Evolutionary conservation across 306 rosid species (phyloP), one percentile per base, ranked within the genome.

Genomic region (Fagus sylvatica): DNA sequence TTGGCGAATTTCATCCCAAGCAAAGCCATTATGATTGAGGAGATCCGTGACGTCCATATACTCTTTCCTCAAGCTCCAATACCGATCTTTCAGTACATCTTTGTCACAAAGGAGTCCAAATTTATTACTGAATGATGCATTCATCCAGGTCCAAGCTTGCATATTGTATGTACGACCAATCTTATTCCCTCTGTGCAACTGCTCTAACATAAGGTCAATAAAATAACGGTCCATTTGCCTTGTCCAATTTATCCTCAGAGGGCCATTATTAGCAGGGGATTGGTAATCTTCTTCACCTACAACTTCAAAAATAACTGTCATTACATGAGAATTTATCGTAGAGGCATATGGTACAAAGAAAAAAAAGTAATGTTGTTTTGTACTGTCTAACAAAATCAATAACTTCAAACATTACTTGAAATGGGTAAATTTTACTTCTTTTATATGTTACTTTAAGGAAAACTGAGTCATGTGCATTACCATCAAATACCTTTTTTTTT

Each of bases 111-210:
- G 56, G 54, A 72, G 67, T 69, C 80, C 79, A 37, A 75, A 78
- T 61, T 62, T 79, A 78, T 67, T 49, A 62, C 36, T 62, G 42
- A 64, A 62, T 62, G 11, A 62, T 2, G 43, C 69, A 62, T 13
- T 34, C 69, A 87, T 84, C 86, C 73, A 60, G 32, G 80, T 69
- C 86, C 89, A 84, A 74, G 83, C 81, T 81, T 77, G 70, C 77
- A 54, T 48, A 22, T 76, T 73, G 71, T 80, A 85, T 5, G 71
- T 73, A 69, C 49, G 61, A 72, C 84, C 73, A 33, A 48, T 73
- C 70, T 75, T 69, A 37, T 80, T 85, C 71, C 80, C 81, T 71
- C 82, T 80, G 53, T 75, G 78, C 76, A 83, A 78, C 80, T 88
- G 84, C 76, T 80, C 81, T 61, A 37, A 65, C 70, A 65, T 37